Percentiles rank a stretch among this genome's conserved stretches.
Evolutionary conservation across 1,284 basidiomycete genomes (phyloP).

Genomic region (Ustilago trichophora): DNA sequence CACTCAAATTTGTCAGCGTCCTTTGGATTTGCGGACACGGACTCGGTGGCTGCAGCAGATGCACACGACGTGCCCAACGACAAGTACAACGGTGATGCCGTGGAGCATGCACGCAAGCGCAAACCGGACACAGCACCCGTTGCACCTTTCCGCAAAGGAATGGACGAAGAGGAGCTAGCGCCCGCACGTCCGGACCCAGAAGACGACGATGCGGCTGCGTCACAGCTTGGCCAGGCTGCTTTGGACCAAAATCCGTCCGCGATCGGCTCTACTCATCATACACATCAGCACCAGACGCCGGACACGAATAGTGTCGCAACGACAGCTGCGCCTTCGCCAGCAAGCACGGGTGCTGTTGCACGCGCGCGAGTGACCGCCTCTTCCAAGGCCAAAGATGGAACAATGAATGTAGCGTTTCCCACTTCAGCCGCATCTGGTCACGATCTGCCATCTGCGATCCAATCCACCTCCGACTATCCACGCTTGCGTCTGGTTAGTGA

Average conservation of each 20-base stretch:
- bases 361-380: not conserved
- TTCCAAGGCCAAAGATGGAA: slow-evolving; percentile 3
- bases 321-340: slow-evolving; percentile 4
- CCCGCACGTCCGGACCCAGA: slow-evolving; percentile 27
- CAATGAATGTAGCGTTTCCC: slow-evolving; percentile 21
- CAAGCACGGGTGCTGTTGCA: not conserved
- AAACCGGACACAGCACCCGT: slow-evolving; percentile 24
- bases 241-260: too few species aligned
- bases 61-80: not conserved
- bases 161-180: slow-evolving; percentile 51
- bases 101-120: slow-evolving; percentile 11
- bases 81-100: not conserved
- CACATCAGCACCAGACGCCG: slow-evolving; percentile 1
- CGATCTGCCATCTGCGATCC: slow-evolving; percentile 31
- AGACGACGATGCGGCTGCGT: slow-evolving; percentile 21
- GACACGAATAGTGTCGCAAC: not conserved
- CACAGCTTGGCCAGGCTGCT: slow-evolving; percentile 16
- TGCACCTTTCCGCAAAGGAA: slow-evolving; percentile 55
- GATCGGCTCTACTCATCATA: not conserved
- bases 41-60: slow-evolving; percentile 7
- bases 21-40: slow-evolving; percentile 11
- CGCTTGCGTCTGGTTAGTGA: slow-evolving; percentile 47
- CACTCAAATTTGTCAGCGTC: slow-evolving; percentile 11
- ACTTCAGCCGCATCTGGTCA: slow-evolving; percentile 2
- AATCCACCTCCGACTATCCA: slow-evolving; percentile 43